Conservation (phyloP, 2,329 filamentous ascomycete genomes). For the Tolypocladium guangdongense region DNA sequence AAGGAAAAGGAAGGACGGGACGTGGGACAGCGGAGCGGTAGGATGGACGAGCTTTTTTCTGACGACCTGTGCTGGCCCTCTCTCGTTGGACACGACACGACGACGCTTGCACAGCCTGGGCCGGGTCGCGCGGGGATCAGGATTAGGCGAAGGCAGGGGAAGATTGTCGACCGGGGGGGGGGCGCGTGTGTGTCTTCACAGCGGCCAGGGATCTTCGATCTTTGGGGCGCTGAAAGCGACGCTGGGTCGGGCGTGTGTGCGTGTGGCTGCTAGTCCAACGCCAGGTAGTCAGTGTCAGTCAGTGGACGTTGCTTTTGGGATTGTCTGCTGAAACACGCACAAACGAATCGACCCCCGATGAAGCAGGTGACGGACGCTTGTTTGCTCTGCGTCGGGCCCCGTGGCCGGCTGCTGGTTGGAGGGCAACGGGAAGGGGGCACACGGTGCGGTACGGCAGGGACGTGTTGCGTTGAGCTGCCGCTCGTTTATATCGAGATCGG, state of each 20-base stretch:
- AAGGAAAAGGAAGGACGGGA: constrained; percentile 16
- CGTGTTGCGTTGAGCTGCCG: not conserved
- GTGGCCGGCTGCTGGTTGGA: not conserved
- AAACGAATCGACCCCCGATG: not conserved
- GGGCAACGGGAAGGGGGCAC: not conserved
- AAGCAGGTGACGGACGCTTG: not conserved
- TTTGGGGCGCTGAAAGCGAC: not conserved
- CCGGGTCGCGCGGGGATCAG: constrained; percentile 13
- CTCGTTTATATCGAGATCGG: constrained; percentile 1
- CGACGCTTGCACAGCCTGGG: constrained; percentile 11
- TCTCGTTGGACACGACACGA: constrained; percentile 10
- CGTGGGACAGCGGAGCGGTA: constrained; percentile 22
- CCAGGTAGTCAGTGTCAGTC: not conserved
- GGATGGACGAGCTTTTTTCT: constrained; percentile 24
- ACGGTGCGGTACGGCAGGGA: not conserved
- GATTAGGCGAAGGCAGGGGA: constrained; percentile 18
- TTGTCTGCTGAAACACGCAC: constrained; percentile 1
- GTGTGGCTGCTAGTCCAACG: not conserved
- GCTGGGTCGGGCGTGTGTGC: not conserved
- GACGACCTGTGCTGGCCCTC: constrained; percentile 9
- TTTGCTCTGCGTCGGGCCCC: not conserved
- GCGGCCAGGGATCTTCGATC: constrained; percentile 5
- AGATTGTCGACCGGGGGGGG: constrained; percentile 17
- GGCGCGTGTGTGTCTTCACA: constrained; percentile 8
- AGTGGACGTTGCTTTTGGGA: not conserved